Percentiles rank a stretch among this genome's conserved stretches.
These are phyloP conservation scores for Fusarium setosum DNA, from an alignment of 2,329 filamentous ascomycete genomes.

Conservation along the genomic window DNA sequence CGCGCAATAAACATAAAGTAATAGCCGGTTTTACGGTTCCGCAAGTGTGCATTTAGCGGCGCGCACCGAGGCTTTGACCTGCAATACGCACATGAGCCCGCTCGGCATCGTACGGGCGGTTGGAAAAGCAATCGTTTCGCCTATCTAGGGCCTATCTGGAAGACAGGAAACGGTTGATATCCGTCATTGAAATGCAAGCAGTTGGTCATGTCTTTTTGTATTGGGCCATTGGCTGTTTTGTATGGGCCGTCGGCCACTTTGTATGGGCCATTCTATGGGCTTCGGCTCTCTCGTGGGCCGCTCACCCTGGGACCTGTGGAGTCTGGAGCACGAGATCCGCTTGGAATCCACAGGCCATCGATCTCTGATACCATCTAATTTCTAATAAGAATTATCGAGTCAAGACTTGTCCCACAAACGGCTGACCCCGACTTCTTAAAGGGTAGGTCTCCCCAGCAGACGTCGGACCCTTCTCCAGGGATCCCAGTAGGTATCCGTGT, in stretches of 20 bases:
- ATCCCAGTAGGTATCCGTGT: neutral
- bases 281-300: neutral
- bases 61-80: slow-evolving; percentile 3
- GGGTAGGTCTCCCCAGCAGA: neutral
- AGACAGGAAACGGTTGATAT: slow-evolving; percentile 11
- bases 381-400: slow-evolving; percentile 29
- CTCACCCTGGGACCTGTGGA: slow-evolving; percentile 17
- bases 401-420: slow-evolving; percentile 11
- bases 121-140: neutral
- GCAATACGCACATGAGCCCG: neutral
- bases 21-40: slow-evolving; percentile 5
- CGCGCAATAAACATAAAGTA: slow-evolving; percentile 10
- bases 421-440: slow-evolving; percentile 9
- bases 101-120: too few relatives aligned
- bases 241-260: too few relatives aligned
- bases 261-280: too few relatives aligned
- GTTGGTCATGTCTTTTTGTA: slow-evolving; percentile 26
- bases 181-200: slow-evolving; percentile 33
- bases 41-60: neutral
- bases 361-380: slow-evolving; percentile 28
- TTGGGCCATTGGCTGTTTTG: neutral
- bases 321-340: slow-evolving; percentile 2
- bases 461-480: neutral
- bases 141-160: slow-evolving; percentile 35
- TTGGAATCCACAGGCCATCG: slow-evolving; percentile 2